Base-by-base conservation (phyloP, 805 yeast species). In the Kuraishia ogatae region DNA sequence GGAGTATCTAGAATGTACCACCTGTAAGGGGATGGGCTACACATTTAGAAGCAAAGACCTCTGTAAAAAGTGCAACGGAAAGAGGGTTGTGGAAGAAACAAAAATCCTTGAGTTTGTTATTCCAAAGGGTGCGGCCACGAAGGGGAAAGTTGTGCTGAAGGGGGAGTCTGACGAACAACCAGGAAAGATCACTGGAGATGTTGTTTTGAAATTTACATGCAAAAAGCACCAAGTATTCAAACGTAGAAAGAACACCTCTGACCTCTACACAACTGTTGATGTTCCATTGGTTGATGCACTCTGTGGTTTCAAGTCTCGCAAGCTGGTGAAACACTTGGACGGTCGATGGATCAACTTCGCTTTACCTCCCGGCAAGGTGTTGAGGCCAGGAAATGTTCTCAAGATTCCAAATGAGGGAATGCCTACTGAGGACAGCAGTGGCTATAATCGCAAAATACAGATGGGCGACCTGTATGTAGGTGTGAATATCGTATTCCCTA, bases 141-240 rank as follows among this genome's bases (percentile, higher is more conserved):
- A 80, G 13, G 96, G 89, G 43, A 65, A 72, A 1, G 77, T 93
- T 22, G 78, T 79, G 0, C 70, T 90, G 56, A 68, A 73, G 48
- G 85, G 84, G 5, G 89, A 84, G 67, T 84, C 97, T 1, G 97
- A 93, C 69, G 83, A 90, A 67, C 84, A 74, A 22, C 82, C 85
- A 7, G 93, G 90, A 1, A 80, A 81, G 62, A 68, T 70, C 35
- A 78, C 97, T 0, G 97, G 97, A 2, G 91, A 90, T 70, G 83
- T 93, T 19, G 73, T 85, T 1, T 74, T 94, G 59, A 77, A 76
- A 0, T 81, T 87, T 53, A 73, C 74, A 50, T 81, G 82, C 58
- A 73, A 76, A 55, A 53, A 61, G 2, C 80, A 84, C 64, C 62
- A 70, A 1, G 62, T 60, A 1, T 85, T 90, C 62, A 71, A 70